Base-by-base conservation (phyloP, 1,284 basidiomycete species). In the Phenoliferia sp. region DNA sequence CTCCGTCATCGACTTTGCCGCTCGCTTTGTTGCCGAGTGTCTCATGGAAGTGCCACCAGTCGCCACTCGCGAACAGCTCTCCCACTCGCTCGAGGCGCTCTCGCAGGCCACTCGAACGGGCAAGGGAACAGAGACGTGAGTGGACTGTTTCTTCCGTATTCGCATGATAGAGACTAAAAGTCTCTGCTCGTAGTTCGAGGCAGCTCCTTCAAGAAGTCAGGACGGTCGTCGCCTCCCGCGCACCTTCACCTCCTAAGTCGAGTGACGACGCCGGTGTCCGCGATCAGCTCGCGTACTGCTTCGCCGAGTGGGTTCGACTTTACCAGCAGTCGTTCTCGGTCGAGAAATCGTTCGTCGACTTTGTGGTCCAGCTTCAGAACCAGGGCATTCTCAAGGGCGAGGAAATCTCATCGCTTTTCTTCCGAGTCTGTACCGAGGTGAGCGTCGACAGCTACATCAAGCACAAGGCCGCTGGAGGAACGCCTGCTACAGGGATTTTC, bases 331-430 rank as follows among this genome's bases (percentile, higher is more conserved):
- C 94, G 58, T 68, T 63, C 67, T 87, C 87, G 69, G 88, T 92
- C 19, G 96, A 99, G 81, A 94, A 95, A 80, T 89, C 88, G 62
- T 99, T 99, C 77, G 90, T 98, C 71, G 88, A 90, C n/a, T 99
- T 94, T 80, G 94, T 99, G 80, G 95, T 91, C 28, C 90, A 94
- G 78, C 84, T 99, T 65, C 95, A 94, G 68, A 94, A 92, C 77
- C 93, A 97, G 80, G 94, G 94, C 66, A 95, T 99, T 67, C 83
- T 99, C 75, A 96, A 94, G 78, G 90, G 92, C 52, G 96, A 99
- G 78, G 95, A 99, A 72, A 85, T 94, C 28, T 97, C 95, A 10
- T 94, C 92, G 3, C 90, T 98, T 78, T 99, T 99, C 84, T 99
- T 98, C 87, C 87, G 96, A 29, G 94, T 97, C 48, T 98, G 94